These are phyloP conservation scores for Russula sp. DNA, from an alignment of 768 basidiomycete genomes.

Conservation along the genomic window DNA sequence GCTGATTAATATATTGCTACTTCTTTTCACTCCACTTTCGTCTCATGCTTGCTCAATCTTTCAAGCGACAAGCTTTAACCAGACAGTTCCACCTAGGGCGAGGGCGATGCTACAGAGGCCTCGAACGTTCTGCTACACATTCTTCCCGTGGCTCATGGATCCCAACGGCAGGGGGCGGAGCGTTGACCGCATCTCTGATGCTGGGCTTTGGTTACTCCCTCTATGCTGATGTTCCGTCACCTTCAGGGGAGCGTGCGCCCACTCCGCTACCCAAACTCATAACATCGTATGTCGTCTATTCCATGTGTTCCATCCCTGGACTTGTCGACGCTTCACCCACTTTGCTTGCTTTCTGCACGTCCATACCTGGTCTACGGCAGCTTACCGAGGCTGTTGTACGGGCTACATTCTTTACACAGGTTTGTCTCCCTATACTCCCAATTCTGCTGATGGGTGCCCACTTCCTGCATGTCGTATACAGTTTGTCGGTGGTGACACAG, in stretches of 20 bases:
- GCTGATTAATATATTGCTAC: too few species aligned
- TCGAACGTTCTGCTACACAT: background rate
- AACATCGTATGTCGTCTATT: conserved; percentile 77
- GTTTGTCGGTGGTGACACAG: conserved; percentile 90
- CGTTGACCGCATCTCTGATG: conserved; percentile 18
- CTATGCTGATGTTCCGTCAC: conserved; percentile 27
- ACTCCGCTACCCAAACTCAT: conserved; percentile 38
- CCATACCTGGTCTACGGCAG: conserved; percentile 54
- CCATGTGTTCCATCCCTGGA: conserved; percentile 67
- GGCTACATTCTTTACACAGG: conserved; percentile 82
- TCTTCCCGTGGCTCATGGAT: conserved; percentile 5
- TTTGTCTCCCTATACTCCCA: conserved; percentile 31
- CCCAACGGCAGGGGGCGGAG: conserved; percentile 14
- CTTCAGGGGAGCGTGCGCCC: conserved; percentile 11
- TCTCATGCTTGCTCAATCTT: background rate
- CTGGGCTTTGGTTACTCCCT: conserved; percentile 16
- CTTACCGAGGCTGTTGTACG: conserved; percentile 67
- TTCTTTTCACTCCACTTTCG: background rate
- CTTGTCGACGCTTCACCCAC: conserved; percentile 72
- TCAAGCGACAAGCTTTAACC: background rate
- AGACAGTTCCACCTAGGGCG: background rate
- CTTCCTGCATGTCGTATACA: conserved; percentile 27
- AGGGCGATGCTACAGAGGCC: background rate
- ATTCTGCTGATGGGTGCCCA: background rate
- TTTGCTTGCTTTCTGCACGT: conserved; percentile 50